These are phyloP conservation scores for Osmanthus fragrans DNA, from an alignment of 257 asterid genomes.

Conservation along the genomic window DNA sequence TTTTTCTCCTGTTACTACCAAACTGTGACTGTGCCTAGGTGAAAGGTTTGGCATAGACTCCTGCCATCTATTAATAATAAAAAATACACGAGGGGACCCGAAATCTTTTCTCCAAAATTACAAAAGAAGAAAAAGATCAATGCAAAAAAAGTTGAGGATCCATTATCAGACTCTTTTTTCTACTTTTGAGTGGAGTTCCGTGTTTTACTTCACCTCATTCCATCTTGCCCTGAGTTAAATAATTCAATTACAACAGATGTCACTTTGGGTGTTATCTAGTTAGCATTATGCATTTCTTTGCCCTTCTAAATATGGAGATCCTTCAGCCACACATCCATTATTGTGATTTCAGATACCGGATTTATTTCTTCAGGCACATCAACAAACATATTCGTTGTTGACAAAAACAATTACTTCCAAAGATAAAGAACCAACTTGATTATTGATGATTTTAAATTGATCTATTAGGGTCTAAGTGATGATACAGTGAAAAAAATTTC, in stretches of 20 bases:
- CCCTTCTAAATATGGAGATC: not conserved
- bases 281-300: not conserved
- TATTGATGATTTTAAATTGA: not conserved
- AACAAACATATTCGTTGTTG: not conserved
- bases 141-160: not conserved
- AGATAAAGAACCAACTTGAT: not conserved
- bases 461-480: not conserved
- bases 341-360: not conserved
- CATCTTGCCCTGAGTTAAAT: conserved; percentile 1
- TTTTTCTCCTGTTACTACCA: not conserved
- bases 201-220: not conserved
- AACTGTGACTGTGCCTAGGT: not conserved
- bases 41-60: not conserved
- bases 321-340: not conserved
- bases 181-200: not conserved
- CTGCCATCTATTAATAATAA: not conserved
- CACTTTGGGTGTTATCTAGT: not conserved
- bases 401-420: not conserved
- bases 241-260: not conserved
- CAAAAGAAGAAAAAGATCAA: not conserved
- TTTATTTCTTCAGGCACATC: not conserved
- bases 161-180: not conserved
- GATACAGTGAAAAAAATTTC: not conserved
- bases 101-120: not conserved
- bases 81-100: not conserved